These are phyloP conservation scores for Setomelanomma holmii DNA, from an alignment of 2,329 filamentous ascomycete genomes.

Conservation along the genomic window DNA sequence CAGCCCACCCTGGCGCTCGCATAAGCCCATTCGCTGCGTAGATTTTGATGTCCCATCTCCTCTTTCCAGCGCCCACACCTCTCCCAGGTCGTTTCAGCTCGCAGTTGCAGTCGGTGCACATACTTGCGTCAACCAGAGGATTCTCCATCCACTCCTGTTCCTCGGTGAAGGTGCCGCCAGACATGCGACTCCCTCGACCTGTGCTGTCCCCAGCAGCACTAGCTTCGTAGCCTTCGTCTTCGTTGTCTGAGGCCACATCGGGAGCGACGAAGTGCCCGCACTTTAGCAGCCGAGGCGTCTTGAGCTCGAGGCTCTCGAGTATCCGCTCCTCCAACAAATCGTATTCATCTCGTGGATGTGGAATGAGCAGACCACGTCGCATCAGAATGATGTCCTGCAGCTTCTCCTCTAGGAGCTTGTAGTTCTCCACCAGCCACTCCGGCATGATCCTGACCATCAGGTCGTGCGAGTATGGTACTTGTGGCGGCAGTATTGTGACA, in stretches of 20 bases:
- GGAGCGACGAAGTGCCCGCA: slow-evolving; percentile 74
- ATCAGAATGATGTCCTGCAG: slow-evolving; percentile 73
- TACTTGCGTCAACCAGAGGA: slow-evolving; percentile 41
- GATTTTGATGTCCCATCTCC: slow-evolving; percentile 80
- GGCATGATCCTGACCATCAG: slow-evolving; percentile 60
- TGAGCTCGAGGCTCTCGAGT: slow-evolving; percentile 76
- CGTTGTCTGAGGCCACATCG: slow-evolving; percentile 48
- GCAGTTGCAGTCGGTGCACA: slow-evolving; percentile 59
- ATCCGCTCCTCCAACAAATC: slow-evolving; percentile 80
- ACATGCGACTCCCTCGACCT: slow-evolving; percentile 48
- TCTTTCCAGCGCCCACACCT: slow-evolving; percentile 51
- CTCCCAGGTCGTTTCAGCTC: slow-evolving; percentile 46
- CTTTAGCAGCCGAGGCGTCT: slow-evolving; percentile 72
- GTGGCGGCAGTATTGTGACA: slow-evolving; percentile 75
- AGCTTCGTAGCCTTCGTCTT: slow-evolving; percentile 43
- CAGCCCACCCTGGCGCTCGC: slow-evolving; percentile 88
- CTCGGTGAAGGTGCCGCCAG: slow-evolving; percentile 42
- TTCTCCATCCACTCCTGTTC: slow-evolving; percentile 33
- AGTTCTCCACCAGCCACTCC: slow-evolving; percentile 62
- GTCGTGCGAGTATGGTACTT: slow-evolving; percentile 65
- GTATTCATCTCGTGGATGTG: slow-evolving; percentile 81
- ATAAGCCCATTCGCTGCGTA: slow-evolving; percentile 96
- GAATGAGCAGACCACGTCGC: slow-evolving; percentile 75
- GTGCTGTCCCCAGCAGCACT: slow-evolving; percentile 38
- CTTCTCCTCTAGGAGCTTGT: slow-evolving; percentile 72